A percentile compares a stretch with the other conserved stretches of the same genome.
These are phyloP conservation scores for Thielaviopsis populi DNA, from an alignment of 2,329 filamentous ascomycete genomes.

Conservation along the genomic window DNA sequence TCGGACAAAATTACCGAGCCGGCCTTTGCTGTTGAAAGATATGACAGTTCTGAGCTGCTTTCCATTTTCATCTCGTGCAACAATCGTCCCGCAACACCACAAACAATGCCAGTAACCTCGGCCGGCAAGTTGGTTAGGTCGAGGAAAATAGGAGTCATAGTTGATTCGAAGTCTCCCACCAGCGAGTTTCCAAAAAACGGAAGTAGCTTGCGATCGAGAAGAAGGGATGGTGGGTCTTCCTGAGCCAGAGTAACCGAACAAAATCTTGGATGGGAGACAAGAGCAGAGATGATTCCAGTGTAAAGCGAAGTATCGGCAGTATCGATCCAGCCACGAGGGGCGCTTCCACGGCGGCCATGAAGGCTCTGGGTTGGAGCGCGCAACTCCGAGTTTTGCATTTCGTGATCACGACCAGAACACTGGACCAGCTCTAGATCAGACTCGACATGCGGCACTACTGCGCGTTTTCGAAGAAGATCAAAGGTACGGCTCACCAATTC, in stretches of 20 bases:
- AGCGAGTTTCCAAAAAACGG: constrained; percentile 55
- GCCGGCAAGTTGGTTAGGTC: constrained; percentile 68
- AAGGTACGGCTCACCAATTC: constrained; percentile 79
- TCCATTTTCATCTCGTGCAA: constrained; percentile 51
- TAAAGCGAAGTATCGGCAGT: constrained; percentile 49
- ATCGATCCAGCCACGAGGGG: constrained; percentile 36
- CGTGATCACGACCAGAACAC: constrained; percentile 51
- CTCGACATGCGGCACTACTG: constrained; percentile 59
- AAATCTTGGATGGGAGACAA: constrained; percentile 50
- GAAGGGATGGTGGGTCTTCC: constrained; percentile 57
- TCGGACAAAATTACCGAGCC: constrained; percentile 71
- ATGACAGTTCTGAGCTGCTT: constrained; percentile 62
- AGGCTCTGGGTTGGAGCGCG: constrained; percentile 22
- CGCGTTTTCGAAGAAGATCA: constrained; percentile 59
- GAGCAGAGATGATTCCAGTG: constrained; percentile 44
- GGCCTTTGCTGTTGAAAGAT: constrained; percentile 74
- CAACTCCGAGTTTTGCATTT: constrained; percentile 16
- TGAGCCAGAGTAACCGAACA: constrained; percentile 59
- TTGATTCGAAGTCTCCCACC: constrained; percentile 57
- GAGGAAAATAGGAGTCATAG: constrained; percentile 72
- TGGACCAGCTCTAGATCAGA: constrained; percentile 58
- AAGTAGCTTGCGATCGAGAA: constrained; percentile 55
- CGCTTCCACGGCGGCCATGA: constrained; percentile 18
- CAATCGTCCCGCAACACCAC: constrained; percentile 73
- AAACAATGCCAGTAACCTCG: constrained; percentile 88